Evolutionary conservation across 2,329 filamentous ascomycete species (phyloP).

Genomic region (Fonsecaea multimorphosa): DNA sequence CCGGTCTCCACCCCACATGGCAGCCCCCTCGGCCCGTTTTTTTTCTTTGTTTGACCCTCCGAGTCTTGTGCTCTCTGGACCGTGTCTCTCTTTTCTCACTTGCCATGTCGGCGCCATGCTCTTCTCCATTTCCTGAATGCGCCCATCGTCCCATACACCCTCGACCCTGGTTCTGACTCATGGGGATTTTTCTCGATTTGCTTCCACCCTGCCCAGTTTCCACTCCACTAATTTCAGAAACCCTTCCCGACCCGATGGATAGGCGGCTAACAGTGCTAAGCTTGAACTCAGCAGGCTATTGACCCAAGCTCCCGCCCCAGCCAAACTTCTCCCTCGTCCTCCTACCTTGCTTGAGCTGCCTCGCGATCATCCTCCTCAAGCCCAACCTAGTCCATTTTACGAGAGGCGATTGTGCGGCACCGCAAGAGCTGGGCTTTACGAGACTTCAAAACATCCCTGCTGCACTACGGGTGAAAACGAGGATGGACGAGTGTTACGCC

Average conservation of each 20-base stretch:
- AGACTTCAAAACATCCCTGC: not conserved
- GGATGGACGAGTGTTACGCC: not conserved
- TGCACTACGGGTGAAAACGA: slow-evolving; percentile 1
- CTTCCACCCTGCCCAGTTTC: not conserved
- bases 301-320: not conserved
- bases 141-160: slow-evolving; percentile 1
- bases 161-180: not conserved
- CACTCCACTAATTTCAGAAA: slow-evolving; percentile 6
- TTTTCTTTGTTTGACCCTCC: too few relatives aligned
- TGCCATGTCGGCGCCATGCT: not conserved
- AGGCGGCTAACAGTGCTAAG: slow-evolving; percentile 15
- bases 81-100: not conserved
- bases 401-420: not conserved
- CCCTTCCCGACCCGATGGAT: slow-evolving; percentile 13
- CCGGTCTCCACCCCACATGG: slow-evolving; percentile 1
- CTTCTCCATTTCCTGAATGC: slow-evolving; percentile 1
- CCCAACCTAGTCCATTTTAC: slow-evolving; percentile 5
- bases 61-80: too few relatives aligned
- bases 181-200: slow-evolving; percentile 1
- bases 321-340: not conserved
- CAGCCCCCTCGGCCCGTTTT: not conserved
- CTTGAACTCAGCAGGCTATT: not conserved
- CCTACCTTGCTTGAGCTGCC: not conserved
- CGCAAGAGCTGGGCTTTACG: slow-evolving; percentile 7
- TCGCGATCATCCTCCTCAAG: not conserved